These are phyloP conservation scores for Leucaena leucocephala DNA, from an alignment of 306 rosid genomes.

Conservation along the genomic window DNA sequence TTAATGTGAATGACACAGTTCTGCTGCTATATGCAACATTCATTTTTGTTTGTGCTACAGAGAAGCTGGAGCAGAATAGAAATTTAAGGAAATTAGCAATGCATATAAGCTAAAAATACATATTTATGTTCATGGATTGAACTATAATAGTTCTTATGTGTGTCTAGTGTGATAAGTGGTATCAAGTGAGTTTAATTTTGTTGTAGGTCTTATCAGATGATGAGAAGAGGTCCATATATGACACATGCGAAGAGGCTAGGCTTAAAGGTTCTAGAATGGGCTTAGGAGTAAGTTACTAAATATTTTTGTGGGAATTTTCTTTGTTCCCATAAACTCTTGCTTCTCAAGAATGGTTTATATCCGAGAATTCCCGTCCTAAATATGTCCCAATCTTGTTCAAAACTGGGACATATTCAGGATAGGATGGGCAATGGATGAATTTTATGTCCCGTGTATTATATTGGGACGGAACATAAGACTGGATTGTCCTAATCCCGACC, in stretches of 20 bases:
- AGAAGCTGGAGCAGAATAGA: slow-evolving; percentile 82
- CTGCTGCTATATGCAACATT: slow-evolving; percentile 26
- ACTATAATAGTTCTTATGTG: slow-evolving; percentile 9
- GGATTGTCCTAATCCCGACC: too few species aligned
- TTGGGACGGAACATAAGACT: too few species aligned
- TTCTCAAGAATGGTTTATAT: slow-evolving; percentile 28
- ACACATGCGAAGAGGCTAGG: slow-evolving; percentile 95
- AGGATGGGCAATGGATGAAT: too few species aligned
- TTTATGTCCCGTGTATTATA: too few species aligned
- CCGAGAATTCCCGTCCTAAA: too few species aligned
- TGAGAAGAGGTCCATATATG: slow-evolving; percentile 86
- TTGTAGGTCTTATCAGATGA: slow-evolving; percentile 94
- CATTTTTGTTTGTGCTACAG: slow-evolving; percentile 56
- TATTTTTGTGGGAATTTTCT: slow-evolving; percentile 23
- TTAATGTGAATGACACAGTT: slow-evolving; percentile 22
- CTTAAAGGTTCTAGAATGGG: slow-evolving; percentile 89
- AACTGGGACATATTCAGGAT: too few species aligned
- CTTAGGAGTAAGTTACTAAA: slow-evolving; percentile 70
- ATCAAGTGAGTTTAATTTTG: slow-evolving; percentile 31
- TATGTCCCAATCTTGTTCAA: too few species aligned
- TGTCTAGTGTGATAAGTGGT: slow-evolving; percentile 26
- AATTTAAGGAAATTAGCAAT: slow-evolving; percentile 92
- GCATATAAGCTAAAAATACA: slow-evolving; percentile 80
- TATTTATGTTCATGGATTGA: slow-evolving; percentile 25
- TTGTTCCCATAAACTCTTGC: slow-evolving; percentile 13